Base-by-base conservation (phyloP, 1,284 basidiomycete species). In the Agroathelia rolfsii region DNA sequence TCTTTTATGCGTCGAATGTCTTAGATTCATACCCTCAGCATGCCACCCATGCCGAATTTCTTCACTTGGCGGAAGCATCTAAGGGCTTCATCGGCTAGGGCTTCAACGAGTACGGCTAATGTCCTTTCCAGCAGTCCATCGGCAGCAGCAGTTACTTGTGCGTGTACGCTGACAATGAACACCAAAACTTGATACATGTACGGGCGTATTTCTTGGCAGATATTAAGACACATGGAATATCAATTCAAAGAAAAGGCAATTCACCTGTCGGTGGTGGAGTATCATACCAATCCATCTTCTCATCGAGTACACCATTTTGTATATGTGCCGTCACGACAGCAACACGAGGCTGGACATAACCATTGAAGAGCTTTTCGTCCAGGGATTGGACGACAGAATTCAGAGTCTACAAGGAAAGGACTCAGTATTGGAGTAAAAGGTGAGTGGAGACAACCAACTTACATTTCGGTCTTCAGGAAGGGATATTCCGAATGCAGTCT, bases 41-140 rank as follows among this genome's bases (percentile, higher is more conserved):
- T 98, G 8, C 95, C 95, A 28, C 95, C 95, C 76, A 95, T 95
- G 11, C 94, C 92, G 50, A 96, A 96, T 24, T 78, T 70, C 43
- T 76, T 77, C 19, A 98, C 78, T 52, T 86, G 77, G 40, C 72
- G 72, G 72, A 98, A 95, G 50, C 79, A 84, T 5, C 69, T 69
- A 34, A 96, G 61, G 0, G 89, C 83, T 43, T 89, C 83, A 5
- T 76, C 66, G 4, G 89, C 83, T 10, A 96, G 64, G 39, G 83
- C 76, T 39, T 92, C 84, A 7, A 94, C 81, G 6, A 98, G 69
- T 5, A 76, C 68, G 39, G 77, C 76, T 26, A 98, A 61, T n/a
- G 80, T 79, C 16, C 92, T 76, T 24, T 85, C 73, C 13, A 97
- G 71, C 15, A 96, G 70, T 6, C 18, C 2, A 28, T 84, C 80